Evolutionary conservation across 441 rosid genomes (phyloP), one percentile per base, ranked within the genome.

Genomic region (Populus hybrid): DNA sequence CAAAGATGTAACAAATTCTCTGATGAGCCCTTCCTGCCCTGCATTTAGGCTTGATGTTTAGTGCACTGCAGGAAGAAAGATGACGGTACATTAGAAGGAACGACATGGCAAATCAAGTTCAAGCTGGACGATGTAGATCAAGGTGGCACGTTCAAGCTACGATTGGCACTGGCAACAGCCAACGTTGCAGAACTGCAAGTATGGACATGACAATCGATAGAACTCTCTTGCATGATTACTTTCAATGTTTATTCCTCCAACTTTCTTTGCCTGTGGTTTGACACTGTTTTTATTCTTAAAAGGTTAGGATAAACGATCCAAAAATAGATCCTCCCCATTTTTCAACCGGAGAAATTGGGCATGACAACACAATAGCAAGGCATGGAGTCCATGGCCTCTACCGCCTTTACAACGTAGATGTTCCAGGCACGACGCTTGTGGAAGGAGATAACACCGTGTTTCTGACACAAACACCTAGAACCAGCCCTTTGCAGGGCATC

Each of bases 81-180:
- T 6, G 92, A 90, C 70, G 84, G 75, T 26, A 71, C 83, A 8
- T 88, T 86, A 64, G 76, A 79, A 67, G 86, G 83, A 72, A 91
- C 97, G 1, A 94, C 95, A 63, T 93, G 98, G 98, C 85, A 86
- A 80, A 89, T 94, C 77, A 91, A 82, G 77, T 94, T 94, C 87
- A 76, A 69, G 21, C 87, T 91, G 34, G 84, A 86, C 20, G 66
- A 65, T 8, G 72, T 85, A 16, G 76, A 84, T 10, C 9, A 73
- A 26, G 81, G n/a, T 53, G 86, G 83, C 71, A 82, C 80, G n/a
- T 93, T 93, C 78, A 89, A 81, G 66, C 66, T 94, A 40, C 76
- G 95, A 53, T 28, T 28, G 30, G 30, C 30, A 28, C 30, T 28
- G 30, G 30, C 30, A 28, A 28, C 30, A 28, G 30, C 93, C 9